Evolutionary conservation across 108 stramenopile species (phyloP).

Genomic region (Nitzschia putrida): DNA sequence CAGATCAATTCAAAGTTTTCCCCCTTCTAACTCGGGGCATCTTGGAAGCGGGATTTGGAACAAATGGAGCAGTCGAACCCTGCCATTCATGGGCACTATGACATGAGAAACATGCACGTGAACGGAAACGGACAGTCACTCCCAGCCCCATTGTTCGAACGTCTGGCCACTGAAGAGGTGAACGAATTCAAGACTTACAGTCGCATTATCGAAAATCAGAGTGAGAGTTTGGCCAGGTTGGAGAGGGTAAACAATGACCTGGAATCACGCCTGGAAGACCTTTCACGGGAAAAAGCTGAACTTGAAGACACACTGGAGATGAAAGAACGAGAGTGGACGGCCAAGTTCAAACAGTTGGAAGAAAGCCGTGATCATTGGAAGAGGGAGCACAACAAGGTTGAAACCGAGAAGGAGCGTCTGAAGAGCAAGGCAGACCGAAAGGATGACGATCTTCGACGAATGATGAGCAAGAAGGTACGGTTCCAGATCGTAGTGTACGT

Average conservation of each 20-base stretch:
- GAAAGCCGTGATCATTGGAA: slow-evolving; percentile 55
- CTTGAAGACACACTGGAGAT: slow-evolving; percentile 57
- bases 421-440: slow-evolving; percentile 53
- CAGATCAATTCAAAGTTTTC: no score
- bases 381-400: slow-evolving; percentile 34
- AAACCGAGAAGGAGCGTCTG: slow-evolving; percentile 51
- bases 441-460: slow-evolving; percentile 68
- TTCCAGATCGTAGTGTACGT: no score
- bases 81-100: slow-evolving; percentile 6
- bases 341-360: slow-evolving; percentile 39
- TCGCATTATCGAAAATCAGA: slow-evolving; percentile 58
- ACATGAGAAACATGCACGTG: background rate
- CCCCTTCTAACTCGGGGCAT: no score
- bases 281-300: slow-evolving; percentile 33
- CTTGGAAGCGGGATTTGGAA: background rate
- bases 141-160: slow-evolving; percentile 64
- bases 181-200: slow-evolving; percentile 56
- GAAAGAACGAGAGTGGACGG: slow-evolving; percentile 55
- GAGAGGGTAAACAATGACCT: slow-evolving; percentile 52
- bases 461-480: slow-evolving; percentile 72
- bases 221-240: slow-evolving; percentile 40
- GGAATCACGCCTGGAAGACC: slow-evolving; percentile 50
- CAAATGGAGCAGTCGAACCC: background rate
- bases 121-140: slow-evolving; percentile 11
- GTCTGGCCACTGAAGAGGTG: slow-evolving; percentile 63